A percentile compares a stretch with the other conserved stretches of the same genome.
These are phyloP conservation scores for Colletotrichum tofieldiae DNA, from an alignment of 2,329 filamentous ascomycete species.

Conservation along the genomic window DNA sequence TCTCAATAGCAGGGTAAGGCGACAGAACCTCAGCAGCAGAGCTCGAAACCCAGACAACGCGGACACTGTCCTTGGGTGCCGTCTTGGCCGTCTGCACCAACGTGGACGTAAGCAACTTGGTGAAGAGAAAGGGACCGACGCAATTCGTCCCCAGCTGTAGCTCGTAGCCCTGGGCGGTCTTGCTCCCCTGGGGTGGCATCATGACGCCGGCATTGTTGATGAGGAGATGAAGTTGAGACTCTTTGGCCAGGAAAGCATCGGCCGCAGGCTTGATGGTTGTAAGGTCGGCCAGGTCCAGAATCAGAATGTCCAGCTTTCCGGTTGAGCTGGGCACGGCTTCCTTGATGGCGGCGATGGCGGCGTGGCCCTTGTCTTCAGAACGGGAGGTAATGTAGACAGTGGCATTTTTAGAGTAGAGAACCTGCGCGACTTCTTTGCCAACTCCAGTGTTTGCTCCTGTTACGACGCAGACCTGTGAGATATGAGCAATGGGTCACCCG, in stretches of 20 bases:
- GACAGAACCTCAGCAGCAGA: constrained; percentile 49
- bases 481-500: constrained; percentile 16
- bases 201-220: constrained; percentile 65
- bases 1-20: constrained; percentile 46
- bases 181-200: constrained; percentile 56
- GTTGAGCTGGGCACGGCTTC: constrained; percentile 52
- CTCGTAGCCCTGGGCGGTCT: constrained; percentile 60
- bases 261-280: constrained; percentile 53
- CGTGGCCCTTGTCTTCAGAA: constrained; percentile 59
- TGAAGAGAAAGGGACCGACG: constrained; percentile 57
- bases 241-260: constrained; percentile 50
- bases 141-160: constrained; percentile 60
- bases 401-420: constrained; percentile 69
- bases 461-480: constrained; percentile 63
- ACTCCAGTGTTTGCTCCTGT: constrained; percentile 62
- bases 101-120: constrained; percentile 55
- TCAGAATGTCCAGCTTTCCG: constrained; percentile 60
- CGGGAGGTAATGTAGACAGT: constrained; percentile 71
- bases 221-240: constrained; percentile 56
- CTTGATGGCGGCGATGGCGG: constrained; percentile 62
- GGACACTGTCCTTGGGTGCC: constrained; percentile 49
- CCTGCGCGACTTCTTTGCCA: constrained; percentile 66
- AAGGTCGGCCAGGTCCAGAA: constrained; percentile 62
- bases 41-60: constrained; percentile 54
- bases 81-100: constrained; percentile 51